These are phyloP conservation scores for Sugiyamaella pinicola DNA, from an alignment of 1,139 yeast species.

Conservation along the genomic window DNA sequence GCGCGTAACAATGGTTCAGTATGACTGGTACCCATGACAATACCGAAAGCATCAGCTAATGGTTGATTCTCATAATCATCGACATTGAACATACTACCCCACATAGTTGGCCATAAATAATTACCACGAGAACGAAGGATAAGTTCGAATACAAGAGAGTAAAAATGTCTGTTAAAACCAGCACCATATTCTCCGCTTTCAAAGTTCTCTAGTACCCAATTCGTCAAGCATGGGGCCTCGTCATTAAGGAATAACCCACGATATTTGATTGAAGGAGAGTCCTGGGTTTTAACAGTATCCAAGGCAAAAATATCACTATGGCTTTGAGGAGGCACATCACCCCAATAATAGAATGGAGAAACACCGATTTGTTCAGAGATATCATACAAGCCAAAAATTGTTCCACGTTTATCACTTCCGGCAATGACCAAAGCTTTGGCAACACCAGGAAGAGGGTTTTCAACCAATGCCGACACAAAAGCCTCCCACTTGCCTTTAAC, in stretches of 20 bases:
- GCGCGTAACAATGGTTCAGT: slow-evolving; percentile 32
- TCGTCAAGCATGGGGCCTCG: slow-evolving; percentile 28
- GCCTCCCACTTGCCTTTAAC: slow-evolving; percentile 29
- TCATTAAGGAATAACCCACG: slow-evolving; percentile 31
- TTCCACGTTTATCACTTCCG: slow-evolving; percentile 30
- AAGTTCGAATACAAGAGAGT: slow-evolving; percentile 29
- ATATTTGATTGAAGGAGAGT: slow-evolving; percentile 27
- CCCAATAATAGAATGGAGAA: slow-evolving; percentile 31
- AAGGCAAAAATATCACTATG: slow-evolving; percentile 22
- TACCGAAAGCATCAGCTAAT: slow-evolving; percentile 29
- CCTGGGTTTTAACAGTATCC: slow-evolving; percentile 15
- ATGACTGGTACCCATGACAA: slow-evolving; percentile 31
- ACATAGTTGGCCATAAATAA: slow-evolving; percentile 32
- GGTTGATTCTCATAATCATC: slow-evolving; percentile 28
- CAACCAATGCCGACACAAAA: slow-evolving; percentile 21
- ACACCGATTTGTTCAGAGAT: slow-evolving; percentile 30
- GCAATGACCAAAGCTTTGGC: slow-evolving; percentile 28
- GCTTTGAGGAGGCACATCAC: slow-evolving; percentile 24
- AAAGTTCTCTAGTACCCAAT: slow-evolving; percentile 25
- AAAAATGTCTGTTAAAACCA: slow-evolving; percentile 25
- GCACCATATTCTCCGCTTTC: slow-evolving; percentile 24
- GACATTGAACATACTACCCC: slow-evolving; percentile 29
- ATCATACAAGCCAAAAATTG: slow-evolving; percentile 28
- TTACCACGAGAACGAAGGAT: slow-evolving; percentile 28
- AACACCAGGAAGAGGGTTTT: slow-evolving; percentile 24